phyloP scores from a whole-genome alignment of 169 alveolate species.

The Amoebophrya sp. region DNA sequence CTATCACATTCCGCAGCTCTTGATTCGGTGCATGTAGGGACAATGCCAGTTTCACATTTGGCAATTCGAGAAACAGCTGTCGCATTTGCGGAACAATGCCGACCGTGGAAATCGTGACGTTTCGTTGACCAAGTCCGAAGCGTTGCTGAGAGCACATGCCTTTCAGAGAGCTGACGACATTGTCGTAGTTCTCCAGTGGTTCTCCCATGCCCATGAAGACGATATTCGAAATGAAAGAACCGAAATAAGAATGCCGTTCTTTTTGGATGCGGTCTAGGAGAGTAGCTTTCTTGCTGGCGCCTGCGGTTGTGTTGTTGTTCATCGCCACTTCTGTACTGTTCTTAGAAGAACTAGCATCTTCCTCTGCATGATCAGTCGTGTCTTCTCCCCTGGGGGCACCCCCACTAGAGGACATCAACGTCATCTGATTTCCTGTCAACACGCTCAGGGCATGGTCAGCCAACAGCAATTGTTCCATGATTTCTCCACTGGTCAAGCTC shows the following conservation, averaged over 20 bases:
- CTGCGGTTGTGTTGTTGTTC: neutral
- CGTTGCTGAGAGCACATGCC: constrained; percentile 39
- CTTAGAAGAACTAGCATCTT: neutral
- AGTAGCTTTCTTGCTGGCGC: too few species aligned
- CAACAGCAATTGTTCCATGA: constrained; percentile 46
- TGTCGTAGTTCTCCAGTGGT: constrained; percentile 54
- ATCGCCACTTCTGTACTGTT: constrained; percentile 28
- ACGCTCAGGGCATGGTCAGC: constrained; percentile 33
- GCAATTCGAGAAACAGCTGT: constrained; percentile 43
- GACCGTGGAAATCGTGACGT: constrained; percentile 49
- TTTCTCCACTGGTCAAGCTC: constrained; percentile 49
- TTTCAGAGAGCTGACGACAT: constrained; percentile 46
- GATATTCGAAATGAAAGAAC: constrained; percentile 39
- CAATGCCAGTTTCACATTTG: constrained; percentile 50
- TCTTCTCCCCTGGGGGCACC: neutral
- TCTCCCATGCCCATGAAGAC: constrained; percentile 58
- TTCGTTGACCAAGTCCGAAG: constrained; percentile 40
- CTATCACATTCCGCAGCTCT: constrained; percentile 45
- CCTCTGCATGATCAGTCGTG: neutral
- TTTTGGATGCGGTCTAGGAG: neutral
- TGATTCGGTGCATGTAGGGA: constrained; percentile 54
- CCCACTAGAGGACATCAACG: neutral
- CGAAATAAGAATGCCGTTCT: neutral
- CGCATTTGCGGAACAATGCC: constrained; percentile 50
- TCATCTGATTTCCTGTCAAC: neutral